A percentile compares a stretch with the other conserved stretches of the same genome.
Conservation (phyloP, 2,329 filamentous ascomycete species). For the Phialophora macrospora region DNA sequence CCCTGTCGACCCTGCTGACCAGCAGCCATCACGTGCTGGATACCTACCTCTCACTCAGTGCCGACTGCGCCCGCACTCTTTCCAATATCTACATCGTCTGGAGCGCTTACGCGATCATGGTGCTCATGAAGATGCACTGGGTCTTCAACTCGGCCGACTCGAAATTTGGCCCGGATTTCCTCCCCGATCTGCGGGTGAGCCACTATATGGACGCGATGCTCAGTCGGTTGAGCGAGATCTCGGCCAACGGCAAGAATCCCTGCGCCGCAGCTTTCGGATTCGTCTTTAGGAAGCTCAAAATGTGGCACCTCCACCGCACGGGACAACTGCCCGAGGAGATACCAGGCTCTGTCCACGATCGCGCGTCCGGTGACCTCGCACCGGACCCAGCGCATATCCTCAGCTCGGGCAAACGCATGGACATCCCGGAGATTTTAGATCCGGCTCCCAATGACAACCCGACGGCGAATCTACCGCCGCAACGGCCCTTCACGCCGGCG, state of each 20-base stretch:
- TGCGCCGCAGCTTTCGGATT: conserved; percentile 72
- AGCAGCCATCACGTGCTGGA: conserved; percentile 68
- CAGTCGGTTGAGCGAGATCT: conserved; percentile 67
- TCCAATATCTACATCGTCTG: conserved; percentile 74
- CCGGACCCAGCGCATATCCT: conserved; percentile 18
- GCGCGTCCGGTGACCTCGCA: conserved; percentile 16
- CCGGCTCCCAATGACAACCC: not conserved
- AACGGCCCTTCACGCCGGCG: conserved; percentile 10
- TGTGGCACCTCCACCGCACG: conserved; percentile 66
- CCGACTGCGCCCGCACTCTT: conserved; percentile 63
- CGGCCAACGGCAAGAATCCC: conserved; percentile 65
- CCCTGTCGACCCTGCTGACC: conserved; percentile 67
- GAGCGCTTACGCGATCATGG: conserved; percentile 72
- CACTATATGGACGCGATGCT: conserved; percentile 72
- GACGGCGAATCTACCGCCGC: not conserved
- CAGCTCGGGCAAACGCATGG: conserved; percentile 13
- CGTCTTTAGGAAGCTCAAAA: conserved; percentile 70
- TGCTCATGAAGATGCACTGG: conserved; percentile 75
- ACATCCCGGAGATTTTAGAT: not conserved
- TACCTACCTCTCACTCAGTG: conserved; percentile 65
- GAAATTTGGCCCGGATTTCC: conserved; percentile 70
- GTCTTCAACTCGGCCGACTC: conserved; percentile 66
- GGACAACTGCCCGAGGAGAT: conserved; percentile 40
- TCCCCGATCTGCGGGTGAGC: conserved; percentile 67
- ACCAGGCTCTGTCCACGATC: conserved; percentile 12